These are phyloP conservation scores for Pulveroboletus ridleyi DNA, from an alignment of 1,284 basidiomycete genomes.

Conservation along the genomic window DNA sequence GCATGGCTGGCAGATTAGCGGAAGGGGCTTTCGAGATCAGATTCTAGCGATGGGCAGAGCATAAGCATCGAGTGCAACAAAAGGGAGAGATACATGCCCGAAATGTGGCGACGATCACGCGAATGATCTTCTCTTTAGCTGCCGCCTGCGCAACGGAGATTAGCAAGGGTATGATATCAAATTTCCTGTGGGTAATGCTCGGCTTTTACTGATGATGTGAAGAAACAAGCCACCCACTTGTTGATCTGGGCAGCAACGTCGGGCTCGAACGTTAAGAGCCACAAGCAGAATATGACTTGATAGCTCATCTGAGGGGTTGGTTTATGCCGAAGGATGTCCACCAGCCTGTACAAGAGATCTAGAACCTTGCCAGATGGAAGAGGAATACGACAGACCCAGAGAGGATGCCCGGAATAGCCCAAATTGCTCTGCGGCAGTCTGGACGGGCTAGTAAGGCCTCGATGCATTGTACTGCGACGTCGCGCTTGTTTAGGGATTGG, in stretches of 20 bases:
- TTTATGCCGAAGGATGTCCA: slow-evolving; percentile 80
- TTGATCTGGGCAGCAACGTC: slow-evolving; percentile 88
- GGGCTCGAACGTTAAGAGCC: slow-evolving; percentile 93
- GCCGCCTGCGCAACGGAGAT: slow-evolving; percentile 88
- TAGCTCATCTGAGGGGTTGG: slow-evolving; percentile 95
- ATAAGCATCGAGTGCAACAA: slow-evolving; percentile 10
- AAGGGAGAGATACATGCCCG: slow-evolving; percentile 52
- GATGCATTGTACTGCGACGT: slow-evolving; percentile 91
- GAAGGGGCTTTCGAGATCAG: slow-evolving; percentile 83
- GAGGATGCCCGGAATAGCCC: slow-evolving; percentile 72
- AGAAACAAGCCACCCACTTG: slow-evolving; percentile 48
- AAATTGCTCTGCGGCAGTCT: slow-evolving; percentile 78
- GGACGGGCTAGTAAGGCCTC: slow-evolving; percentile 86
- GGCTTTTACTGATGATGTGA: neutral
- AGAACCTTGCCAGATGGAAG: neutral
- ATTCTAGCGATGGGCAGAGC: slow-evolving; percentile 61
- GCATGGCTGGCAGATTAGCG: slow-evolving; percentile 91
- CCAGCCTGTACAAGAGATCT: slow-evolving; percentile 53
- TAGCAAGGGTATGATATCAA: slow-evolving; percentile 89
- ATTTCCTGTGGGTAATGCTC: slow-evolving; percentile 61
- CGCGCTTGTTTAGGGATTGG: slow-evolving; percentile 73
- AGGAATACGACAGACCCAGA: slow-evolving; percentile 52
- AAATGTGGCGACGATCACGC: slow-evolving; percentile 95
- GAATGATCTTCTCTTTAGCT: slow-evolving; percentile 97
- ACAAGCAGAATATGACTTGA: slow-evolving; percentile 91